Conservation (phyloP, 2,329 filamentous ascomycete species). For the Fonsecaea nubica region DNA sequence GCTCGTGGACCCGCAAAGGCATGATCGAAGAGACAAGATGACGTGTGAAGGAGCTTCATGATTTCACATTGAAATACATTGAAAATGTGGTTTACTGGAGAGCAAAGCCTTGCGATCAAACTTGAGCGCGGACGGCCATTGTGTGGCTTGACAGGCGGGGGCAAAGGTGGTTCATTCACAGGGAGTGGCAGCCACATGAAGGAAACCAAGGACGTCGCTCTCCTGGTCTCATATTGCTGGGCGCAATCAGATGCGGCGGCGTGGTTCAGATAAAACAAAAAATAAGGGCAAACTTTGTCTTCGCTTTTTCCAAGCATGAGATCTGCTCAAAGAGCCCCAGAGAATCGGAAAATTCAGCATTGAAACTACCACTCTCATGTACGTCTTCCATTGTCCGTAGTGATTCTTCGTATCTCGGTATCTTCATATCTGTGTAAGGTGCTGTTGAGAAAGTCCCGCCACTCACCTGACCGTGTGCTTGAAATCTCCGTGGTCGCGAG, state of each 20-base stretch:
- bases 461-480: not conserved
- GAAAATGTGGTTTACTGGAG: not conserved
- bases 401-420: no score
- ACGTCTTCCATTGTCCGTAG: no score
- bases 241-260: not conserved
- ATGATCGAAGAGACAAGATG: conserved; percentile 42
- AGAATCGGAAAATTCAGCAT: not conserved
- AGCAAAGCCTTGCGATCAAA: not conserved
- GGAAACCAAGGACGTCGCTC: not conserved
- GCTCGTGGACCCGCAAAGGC: conserved; percentile 68
- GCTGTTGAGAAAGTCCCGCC: not conserved
- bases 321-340: not conserved
- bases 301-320: not conserved
- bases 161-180: not conserved
- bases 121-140: not conserved
- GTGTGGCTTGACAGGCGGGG: not conserved
- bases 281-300: not conserved
- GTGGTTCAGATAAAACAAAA: conserved; percentile 1
- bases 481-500: not conserved
- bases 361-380: not conserved
- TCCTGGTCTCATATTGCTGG: not conserved
- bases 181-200: not conserved
- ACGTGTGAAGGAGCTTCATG: conserved; percentile 4
- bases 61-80: conserved; percentile 3
- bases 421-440: not conserved